A percentile compares a stretch with the other conserved stretches of the same genome.
These are phyloP conservation scores for Yarrowia keelungensis DNA, from an alignment of 805 yeast species.

Conservation along the genomic window DNA sequence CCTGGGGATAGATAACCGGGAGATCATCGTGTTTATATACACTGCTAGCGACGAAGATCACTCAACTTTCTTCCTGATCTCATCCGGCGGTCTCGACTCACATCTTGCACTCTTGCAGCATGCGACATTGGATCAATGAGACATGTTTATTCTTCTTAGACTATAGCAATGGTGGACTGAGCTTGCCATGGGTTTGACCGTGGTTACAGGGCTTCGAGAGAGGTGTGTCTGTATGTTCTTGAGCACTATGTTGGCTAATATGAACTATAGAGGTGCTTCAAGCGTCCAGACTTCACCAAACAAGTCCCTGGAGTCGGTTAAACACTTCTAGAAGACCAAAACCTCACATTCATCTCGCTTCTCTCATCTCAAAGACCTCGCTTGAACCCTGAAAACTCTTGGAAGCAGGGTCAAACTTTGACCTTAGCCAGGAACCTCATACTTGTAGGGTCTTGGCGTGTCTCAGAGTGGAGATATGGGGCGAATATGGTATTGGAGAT, in stretches of 20 bases:
- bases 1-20: background rate
- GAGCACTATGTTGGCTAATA: too few relatives aligned
- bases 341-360: background rate
- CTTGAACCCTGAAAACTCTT: background rate
- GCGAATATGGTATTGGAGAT: too few relatives aligned
- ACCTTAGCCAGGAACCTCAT: conserved; percentile 13
- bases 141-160: background rate
- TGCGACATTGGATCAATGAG: conserved; percentile 12
- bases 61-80: background rate
- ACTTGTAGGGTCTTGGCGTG: conserved; percentile 1
- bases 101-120: background rate
- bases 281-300: too few relatives aligned
- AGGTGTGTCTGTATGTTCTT: too few relatives aligned
- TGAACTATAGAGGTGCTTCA: too few relatives aligned
- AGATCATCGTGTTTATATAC: background rate
- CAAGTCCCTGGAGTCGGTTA: too few relatives aligned
- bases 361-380: background rate
- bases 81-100: too few relatives aligned
- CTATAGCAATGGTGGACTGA: background rate
- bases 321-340: too few relatives aligned
- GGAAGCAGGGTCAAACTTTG: conserved; percentile 22
- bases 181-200: too few relatives aligned
- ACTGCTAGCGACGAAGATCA: background rate
- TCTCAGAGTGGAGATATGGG: too few relatives aligned
- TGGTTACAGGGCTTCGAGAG: too few relatives aligned